A percentile compares a stretch with the other conserved stretches of the same genome.
Evolutionary conservation across 2,329 filamentous ascomycete genomes (phyloP).

Genomic region (Fusarium pseudoanthophilum): DNA sequence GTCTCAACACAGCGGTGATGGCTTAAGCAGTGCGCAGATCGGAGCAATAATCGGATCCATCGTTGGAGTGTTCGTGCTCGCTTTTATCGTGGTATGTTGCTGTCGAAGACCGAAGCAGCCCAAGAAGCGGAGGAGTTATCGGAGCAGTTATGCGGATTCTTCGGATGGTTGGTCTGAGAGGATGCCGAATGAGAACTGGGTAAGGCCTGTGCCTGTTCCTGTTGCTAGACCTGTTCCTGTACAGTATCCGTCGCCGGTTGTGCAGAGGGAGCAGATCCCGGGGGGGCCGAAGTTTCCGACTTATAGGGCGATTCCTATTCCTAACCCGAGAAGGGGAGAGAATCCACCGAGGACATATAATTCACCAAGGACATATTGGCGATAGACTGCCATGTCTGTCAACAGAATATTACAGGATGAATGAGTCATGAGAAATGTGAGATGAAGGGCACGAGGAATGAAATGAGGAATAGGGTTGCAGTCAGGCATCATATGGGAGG

Average conservation of each 20-base stretch:
- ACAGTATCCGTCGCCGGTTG: constrained; percentile 31
- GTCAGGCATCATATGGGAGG: background rate
- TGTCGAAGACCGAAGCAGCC: constrained; percentile 29
- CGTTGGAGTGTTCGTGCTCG: constrained; percentile 50
- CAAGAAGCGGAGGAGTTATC: constrained; percentile 3
- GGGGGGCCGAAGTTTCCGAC: constrained; percentile 50
- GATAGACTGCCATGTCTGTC: background rate
- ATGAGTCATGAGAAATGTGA: background rate
- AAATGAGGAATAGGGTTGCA: background rate
- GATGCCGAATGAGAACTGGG: constrained; percentile 14
- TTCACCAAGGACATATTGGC: constrained; percentile 10
- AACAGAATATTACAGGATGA: accelerated
- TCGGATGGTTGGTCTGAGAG: constrained; percentile 27
- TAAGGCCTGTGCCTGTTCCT: constrained; percentile 15
- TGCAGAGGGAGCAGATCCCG: constrained; percentile 44
- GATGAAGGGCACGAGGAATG: background rate
- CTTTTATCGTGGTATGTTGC: constrained; percentile 50
- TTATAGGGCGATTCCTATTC: constrained; percentile 49
- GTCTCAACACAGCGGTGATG: constrained; percentile 29
- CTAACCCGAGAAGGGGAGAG: constrained; percentile 43
- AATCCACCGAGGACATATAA: constrained; percentile 25
- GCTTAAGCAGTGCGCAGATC: constrained; percentile 51
- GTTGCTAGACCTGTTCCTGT: constrained; percentile 14
- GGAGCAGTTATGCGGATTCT: constrained; percentile 26
- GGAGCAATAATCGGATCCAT: constrained; percentile 56